Conservation (phyloP, 1,139 yeast genomes). For the Saccharomyces hybrid region DNA sequence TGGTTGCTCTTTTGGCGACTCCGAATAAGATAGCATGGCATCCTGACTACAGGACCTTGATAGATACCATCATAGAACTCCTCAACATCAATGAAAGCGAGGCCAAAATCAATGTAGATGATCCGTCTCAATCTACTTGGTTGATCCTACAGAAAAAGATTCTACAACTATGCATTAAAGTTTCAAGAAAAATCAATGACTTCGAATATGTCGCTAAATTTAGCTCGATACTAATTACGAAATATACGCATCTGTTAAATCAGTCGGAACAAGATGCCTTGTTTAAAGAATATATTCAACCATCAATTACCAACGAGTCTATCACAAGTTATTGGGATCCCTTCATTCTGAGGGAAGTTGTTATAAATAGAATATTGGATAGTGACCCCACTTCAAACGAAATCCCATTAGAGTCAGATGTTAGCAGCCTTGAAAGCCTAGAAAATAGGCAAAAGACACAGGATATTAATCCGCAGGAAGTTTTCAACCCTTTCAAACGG, state of each 20-base stretch:
- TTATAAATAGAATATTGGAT: slow-evolving; percentile 27
- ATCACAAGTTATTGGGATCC: slow-evolving; percentile 60
- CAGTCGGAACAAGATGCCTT: slow-evolving; percentile 42
- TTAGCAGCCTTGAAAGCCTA: not conserved
- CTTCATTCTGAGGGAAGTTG: slow-evolving; percentile 48
- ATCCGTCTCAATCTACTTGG: slow-evolving; percentile 40
- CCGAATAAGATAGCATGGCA: slow-evolving; percentile 28
- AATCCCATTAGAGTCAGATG: slow-evolving; percentile 14
- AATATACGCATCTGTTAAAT: slow-evolving; percentile 45
- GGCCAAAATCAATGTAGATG: slow-evolving; percentile 21
- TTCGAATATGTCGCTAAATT: slow-evolving; percentile 40
- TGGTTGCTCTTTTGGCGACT: slow-evolving; percentile 44
- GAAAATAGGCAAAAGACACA: not conserved
- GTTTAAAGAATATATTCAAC: slow-evolving; percentile 23
- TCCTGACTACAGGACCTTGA: slow-evolving; percentile 31
- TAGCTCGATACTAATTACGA: slow-evolving; percentile 47
- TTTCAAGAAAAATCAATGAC: slow-evolving; percentile 48
- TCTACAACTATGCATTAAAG: slow-evolving; percentile 46
- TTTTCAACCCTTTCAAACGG: slow-evolving; percentile 29
- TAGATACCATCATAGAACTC: slow-evolving; percentile 37
- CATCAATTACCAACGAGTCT: slow-evolving; percentile 17
- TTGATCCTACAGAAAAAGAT: slow-evolving; percentile 49
- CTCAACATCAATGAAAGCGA: slow-evolving; percentile 36
- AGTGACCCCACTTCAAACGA: slow-evolving; percentile 6
- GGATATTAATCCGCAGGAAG: slow-evolving; percentile 15